A percentile compares a stretch with the other conserved stretches of the same genome.
These are phyloP conservation scores for Ceratobasidium sp. DNA, from an alignment of 1,284 basidiomycete species.

Conservation along the genomic window DNA sequence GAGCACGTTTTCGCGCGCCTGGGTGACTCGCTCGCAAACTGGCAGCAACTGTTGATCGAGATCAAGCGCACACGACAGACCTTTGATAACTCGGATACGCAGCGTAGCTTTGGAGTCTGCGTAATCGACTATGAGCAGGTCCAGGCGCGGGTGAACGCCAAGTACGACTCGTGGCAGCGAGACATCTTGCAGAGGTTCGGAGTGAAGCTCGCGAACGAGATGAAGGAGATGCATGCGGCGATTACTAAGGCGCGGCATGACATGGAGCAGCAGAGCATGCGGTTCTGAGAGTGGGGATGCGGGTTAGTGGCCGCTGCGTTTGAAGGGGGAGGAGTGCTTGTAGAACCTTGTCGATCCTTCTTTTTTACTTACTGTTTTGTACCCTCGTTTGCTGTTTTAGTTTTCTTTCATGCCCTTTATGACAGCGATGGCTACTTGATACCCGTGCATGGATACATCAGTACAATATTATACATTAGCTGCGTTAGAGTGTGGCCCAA, in stretches of 20 bases:
- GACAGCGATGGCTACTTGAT: slow-evolving; percentile 41
- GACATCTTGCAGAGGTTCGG: slow-evolving; percentile 95
- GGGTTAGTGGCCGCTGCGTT: neutral
- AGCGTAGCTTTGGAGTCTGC: slow-evolving; percentile 90
- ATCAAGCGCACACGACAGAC: slow-evolving; percentile 96
- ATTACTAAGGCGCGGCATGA: slow-evolving; percentile 94
- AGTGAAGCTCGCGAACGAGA: slow-evolving; percentile 87
- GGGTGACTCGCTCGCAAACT: slow-evolving; percentile 90
- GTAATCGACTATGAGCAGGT: slow-evolving; percentile 98
- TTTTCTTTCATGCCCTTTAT: slow-evolving; percentile 33
- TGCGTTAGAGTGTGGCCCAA: slow-evolving; percentile 18
- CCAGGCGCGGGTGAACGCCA: slow-evolving; percentile 95
- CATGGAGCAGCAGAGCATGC: slow-evolving; percentile 77
- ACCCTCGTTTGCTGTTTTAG: slow-evolving; percentile 41
- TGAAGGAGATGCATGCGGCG: slow-evolving; percentile 95
- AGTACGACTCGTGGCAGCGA: slow-evolving; percentile 97
- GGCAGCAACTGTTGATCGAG: slow-evolving; percentile 95
- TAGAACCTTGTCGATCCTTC: slow-evolving; percentile 28
- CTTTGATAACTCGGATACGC: slow-evolving; percentile 96
- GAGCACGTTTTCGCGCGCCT: slow-evolving; percentile 96
- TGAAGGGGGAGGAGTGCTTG: neutral
- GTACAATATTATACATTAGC: slow-evolving; percentile 42
- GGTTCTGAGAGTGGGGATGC: slow-evolving; percentile 11
- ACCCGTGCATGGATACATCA: slow-evolving; percentile 42
- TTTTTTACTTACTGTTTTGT: slow-evolving; percentile 38